phyloP scores from a whole-genome alignment of 352 stramenopile species.

The Pythium phragmiticola region DNA sequence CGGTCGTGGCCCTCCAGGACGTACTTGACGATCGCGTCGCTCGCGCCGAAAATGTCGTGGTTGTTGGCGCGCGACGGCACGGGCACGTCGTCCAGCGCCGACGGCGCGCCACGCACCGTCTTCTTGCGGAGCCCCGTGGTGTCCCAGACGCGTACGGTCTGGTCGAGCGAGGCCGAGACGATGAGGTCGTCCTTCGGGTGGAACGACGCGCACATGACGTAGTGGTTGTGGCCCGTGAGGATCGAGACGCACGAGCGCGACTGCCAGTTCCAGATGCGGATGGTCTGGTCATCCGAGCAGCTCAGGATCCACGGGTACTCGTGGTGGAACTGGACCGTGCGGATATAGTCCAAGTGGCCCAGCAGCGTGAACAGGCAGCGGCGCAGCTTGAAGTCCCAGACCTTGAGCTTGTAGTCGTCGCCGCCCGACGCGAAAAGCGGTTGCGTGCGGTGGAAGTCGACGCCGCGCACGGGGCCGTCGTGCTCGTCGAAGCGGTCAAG shows the following conservation, averaged over 20 bases:
- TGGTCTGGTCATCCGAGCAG: conserved; percentile 98
- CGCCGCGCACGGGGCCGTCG: conserved; percentile 97
- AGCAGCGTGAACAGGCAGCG: conserved; percentile 98
- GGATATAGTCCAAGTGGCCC: conserved; percentile 99
- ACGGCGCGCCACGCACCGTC: conserved; percentile 91
- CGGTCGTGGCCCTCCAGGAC: conserved; percentile 99
- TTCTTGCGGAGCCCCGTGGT: conserved; percentile 99
- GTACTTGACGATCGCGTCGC: conserved; percentile 99
- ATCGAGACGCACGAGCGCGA: conserved; percentile 98
- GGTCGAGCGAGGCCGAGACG: conserved; percentile 97
- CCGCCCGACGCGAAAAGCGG: conserved; percentile 98
- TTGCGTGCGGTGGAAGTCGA: conserved; percentile 98
- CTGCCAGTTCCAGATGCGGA: conserved; percentile 99
- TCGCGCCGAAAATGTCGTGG: conserved; percentile 98
- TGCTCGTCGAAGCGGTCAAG: conserved; percentile 99
- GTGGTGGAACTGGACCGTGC: conserved; percentile 99
- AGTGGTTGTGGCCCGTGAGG: conserved; percentile 99
- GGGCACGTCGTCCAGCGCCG: conserved; percentile 70
- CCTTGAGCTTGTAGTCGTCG: conserved; percentile 99
- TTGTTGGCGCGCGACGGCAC: conserved; percentile 56
- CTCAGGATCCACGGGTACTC: conserved; percentile 99
- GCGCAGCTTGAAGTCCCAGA: conserved; percentile 99
- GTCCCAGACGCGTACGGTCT: conserved; percentile 99
- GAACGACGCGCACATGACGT: conserved; percentile 99
- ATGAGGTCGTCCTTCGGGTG: conserved; percentile 99